Evolutionary conservation across 129 eudicot species (phyloP).

Genomic region (Helianthus annuus): DNA sequence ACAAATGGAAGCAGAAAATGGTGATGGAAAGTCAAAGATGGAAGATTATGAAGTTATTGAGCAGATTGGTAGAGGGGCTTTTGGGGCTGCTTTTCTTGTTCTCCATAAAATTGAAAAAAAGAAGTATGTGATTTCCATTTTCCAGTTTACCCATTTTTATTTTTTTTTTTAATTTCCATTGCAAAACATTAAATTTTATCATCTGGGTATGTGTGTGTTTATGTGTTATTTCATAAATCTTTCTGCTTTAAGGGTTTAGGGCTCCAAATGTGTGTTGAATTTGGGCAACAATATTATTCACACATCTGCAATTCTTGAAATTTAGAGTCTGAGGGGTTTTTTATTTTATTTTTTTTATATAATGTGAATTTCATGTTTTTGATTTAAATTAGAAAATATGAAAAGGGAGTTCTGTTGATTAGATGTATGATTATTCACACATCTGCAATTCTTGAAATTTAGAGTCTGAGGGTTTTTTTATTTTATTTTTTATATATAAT

Average conservation of each 20-base stretch:
- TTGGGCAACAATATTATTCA: constrained; percentile 4
- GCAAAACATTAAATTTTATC: not conserved
- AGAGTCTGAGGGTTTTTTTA: no score
- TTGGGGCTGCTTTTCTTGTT: constrained; percentile 92
- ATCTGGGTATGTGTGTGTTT: constrained; percentile 16
- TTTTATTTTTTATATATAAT: constrained; percentile 10
- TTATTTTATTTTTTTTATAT: not conserved
- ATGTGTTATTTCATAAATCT: not conserved
- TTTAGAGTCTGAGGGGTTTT: not conserved
- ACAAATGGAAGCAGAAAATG: constrained; percentile 59
- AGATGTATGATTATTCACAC: not conserved
- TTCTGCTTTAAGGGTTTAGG: not conserved
- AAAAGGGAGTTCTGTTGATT: not conserved
- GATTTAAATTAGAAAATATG: not conserved
- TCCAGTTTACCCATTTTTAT: no score
- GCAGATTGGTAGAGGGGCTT: constrained; percentile 98
- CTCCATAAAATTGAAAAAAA: constrained; percentile 76
- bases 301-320: constrained; percentile 6
- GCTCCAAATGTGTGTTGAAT: not conserved
- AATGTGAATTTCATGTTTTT: constrained; percentile 12
- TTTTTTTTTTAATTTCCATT: not conserved
- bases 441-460: constrained; percentile 6
- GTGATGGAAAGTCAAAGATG: constrained; percentile 66
- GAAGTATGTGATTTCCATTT: constrained; percentile 44
- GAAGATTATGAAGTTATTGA: constrained; percentile 89